Conservation (phyloP, 306 rosid genomes). For the Rosa lucieae region DNA sequence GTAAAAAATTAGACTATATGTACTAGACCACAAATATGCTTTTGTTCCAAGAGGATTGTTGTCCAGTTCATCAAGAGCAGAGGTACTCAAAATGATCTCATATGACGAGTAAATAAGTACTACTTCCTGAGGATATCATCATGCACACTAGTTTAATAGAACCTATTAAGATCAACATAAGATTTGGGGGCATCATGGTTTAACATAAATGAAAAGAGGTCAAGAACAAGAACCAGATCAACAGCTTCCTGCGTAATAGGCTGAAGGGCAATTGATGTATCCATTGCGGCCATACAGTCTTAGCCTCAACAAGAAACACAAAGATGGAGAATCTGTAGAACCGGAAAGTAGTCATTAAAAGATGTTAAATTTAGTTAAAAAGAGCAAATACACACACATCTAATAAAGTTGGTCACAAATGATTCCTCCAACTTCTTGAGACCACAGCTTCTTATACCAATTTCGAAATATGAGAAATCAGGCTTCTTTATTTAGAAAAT, state of each 20-base stretch:
- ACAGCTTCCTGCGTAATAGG: slow-evolving; percentile 25
- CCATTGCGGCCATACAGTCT: slow-evolving; percentile 3
- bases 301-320: neutral
- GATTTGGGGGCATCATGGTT: neutral
- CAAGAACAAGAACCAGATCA: slow-evolving; percentile 21
- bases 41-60: neutral
- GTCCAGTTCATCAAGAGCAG: neutral
- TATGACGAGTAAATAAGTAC: neutral
- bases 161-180: neutral
- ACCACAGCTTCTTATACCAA: neutral
- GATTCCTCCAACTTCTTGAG: neutral
- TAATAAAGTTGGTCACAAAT: neutral
- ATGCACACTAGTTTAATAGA: neutral
- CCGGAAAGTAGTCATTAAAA: neutral
- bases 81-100: neutral
- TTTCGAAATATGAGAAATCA: neutral
- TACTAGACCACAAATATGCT: neutral
- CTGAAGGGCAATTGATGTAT: slow-evolving; percentile 21
- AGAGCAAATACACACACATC: neutral
- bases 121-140: neutral
- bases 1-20: neutral
- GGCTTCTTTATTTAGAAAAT: neutral
- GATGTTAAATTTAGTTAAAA: neutral
- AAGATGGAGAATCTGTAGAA: slow-evolving; percentile 6
- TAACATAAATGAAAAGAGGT: neutral